These are phyloP conservation scores for Fusarium robinianum DNA, from an alignment of 2,329 filamentous ascomycete species.

Conservation along the genomic window DNA sequence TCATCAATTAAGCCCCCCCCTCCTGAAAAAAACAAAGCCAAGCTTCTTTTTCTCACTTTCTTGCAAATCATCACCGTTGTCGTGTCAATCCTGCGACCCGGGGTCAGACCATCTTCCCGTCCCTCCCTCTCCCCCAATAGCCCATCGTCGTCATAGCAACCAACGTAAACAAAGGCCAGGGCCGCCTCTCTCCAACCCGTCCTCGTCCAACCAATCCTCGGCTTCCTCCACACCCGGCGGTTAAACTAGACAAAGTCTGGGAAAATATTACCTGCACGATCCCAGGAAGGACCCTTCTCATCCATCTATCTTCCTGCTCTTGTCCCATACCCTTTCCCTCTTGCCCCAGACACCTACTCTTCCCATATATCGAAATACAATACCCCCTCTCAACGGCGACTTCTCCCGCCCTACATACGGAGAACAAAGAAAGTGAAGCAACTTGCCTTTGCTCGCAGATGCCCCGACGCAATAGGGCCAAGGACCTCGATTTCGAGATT, in stretches of 20 bases:
- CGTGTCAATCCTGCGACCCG: slow-evolving; percentile 17
- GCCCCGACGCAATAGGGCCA: slow-evolving; percentile 37
- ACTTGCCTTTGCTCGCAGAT: slow-evolving; percentile 26
- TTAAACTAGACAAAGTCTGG: slow-evolving; percentile 2
- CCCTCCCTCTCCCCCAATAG: slow-evolving; percentile 2
- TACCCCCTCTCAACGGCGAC: no score
- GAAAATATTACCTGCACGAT: slow-evolving; percentile 32
- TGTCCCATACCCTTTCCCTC: slow-evolving; percentile 15
- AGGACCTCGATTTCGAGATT: slow-evolving; percentile 52
- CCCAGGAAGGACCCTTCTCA: slow-evolving; percentile 27
- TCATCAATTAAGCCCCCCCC: slow-evolving; percentile 13
- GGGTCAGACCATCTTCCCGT: slow-evolving; percentile 15
- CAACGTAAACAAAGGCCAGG: slow-evolving; percentile 41
- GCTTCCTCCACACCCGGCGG: slow-evolving; percentile 30
- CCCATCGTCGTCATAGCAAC: slow-evolving; percentile 42
- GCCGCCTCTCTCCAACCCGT: slow-evolving; percentile 23
- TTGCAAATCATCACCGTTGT: slow-evolving; percentile 20
- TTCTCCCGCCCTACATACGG: slow-evolving; percentile 19
- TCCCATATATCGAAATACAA: no score
- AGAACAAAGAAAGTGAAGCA: no score
- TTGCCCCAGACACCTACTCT: no score
- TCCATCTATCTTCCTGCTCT: slow-evolving; percentile 5
- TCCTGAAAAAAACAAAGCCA: no score
- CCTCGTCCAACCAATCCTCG: slow-evolving; percentile 40
- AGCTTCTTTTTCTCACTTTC: no score